Evolutionary conservation across 768 basidiomycete genomes (phyloP), one percentile per base, ranked within the genome.

Genomic region (Omphalotus guepiniiformis): DNA sequence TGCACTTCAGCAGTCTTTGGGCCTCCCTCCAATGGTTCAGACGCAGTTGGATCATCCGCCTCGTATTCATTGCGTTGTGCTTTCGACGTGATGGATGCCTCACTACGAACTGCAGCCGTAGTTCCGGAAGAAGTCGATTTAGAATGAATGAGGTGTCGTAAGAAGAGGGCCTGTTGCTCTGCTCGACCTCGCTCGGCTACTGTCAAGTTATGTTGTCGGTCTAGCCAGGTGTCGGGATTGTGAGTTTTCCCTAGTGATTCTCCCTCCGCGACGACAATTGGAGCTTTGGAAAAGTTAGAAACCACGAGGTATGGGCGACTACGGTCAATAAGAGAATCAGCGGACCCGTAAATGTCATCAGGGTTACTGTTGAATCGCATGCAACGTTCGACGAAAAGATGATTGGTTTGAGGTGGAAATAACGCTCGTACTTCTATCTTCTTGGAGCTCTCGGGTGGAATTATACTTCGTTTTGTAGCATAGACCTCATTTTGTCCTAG

Each of bases 1-100:
- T 48, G 56, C 11, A 32, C 34, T 34, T 56, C 56, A 18, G 39
- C 25, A 12, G 49, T 57, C 23, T 58, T 58, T 4, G 53, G 48
- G 11, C 19, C 26, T 15, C 47, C 44, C 26, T 37, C 49, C 4
- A 32, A 9, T n/a, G 30, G 30, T 9, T 32, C 30, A 32, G 30
- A 9, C n/a, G 30, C 30, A 9, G 30, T 9, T 9, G 30, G n/a
- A 32, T 32, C 30, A 32, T 32, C n/a, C 30, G 9, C 30, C 30
- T n/a, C 30, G n/a, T 9, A 32, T 32, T 9, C 30, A 32, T 32
- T 32, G n/a, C n/a, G 9, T 9, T 32, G 30, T n/a, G 30, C 30
- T n/a, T 32, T 32, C 9, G 30, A 32, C 9, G 30, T 32, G 30
- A 32, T 32, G 9, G n/a, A 9, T n/a, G 30, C 9, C n/a, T 32